Evolutionary conservation across 257 asterid genomes (phyloP), one percentile per base, ranked within the genome.

Genomic region (Craterostigma plantagineum): DNA sequence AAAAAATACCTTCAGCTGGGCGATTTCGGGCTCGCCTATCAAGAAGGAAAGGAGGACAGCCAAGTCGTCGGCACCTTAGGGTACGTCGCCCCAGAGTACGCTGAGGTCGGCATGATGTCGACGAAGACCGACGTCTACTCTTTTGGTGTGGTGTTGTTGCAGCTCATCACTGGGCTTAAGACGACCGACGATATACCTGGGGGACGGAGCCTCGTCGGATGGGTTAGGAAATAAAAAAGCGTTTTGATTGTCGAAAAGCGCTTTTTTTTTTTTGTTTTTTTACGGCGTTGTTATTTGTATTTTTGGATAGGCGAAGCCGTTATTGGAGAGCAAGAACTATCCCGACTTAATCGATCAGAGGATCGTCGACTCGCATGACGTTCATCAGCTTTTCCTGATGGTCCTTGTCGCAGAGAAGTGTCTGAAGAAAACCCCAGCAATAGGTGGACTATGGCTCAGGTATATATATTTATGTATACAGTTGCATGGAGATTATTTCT

Each of bases 21-120:
- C 37, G 94, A 81, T 58, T 81, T 81, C 49, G 97, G 97, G 16
- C 61, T 86, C 16, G 93, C 97, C 10, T 69, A 57, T 47, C 91
- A 91, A 50, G 77, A 73, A 34, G 48, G 66, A 16, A 62, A 63
- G 16, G 67, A 38, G 7, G 79, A 81, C 59, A 78, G 75, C 8
- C 61, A 75, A 61, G 49, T 78, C 34, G 76, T 86, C 11, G 97
- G 97, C 38, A 78, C 94, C 33, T 78, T 86, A 47, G 94, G 97
- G 61, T 81, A 86, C 73, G 46, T 81, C 50, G 79, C 93, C 55
- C 94, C 97, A 10, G 97, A 86, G 57, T 86, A 86, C 50, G 91
- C 91, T 33, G 84, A 81, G 51, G 77, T 63, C 11, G 94, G 94
- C 18, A 77, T 75, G 59, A 66, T 86, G 48, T 70, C 81, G 51